Percentiles rank a stretch among this genome's conserved stretches.
These are phyloP conservation scores for Candolleomyces eurysporus DNA, from an alignment of 768 basidiomycete genomes.

Conservation along the genomic window DNA sequence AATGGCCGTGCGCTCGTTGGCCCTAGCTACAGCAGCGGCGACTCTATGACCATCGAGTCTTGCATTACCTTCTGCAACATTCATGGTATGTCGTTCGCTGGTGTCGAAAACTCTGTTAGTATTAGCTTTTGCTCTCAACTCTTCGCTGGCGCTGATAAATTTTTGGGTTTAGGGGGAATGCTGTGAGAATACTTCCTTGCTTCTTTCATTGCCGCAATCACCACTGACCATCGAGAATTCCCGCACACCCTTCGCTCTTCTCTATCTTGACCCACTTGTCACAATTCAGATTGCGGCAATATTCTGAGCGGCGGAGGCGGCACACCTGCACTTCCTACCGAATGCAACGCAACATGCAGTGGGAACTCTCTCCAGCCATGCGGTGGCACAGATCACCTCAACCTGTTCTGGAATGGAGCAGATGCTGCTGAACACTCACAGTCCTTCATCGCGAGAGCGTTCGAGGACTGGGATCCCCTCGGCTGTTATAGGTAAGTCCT, in stretches of 20 bases:
- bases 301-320: conserved; percentile 44
- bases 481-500: conserved; percentile 69
- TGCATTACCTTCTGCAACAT: conserved; percentile 49
- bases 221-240: background rate
- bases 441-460: conserved; percentile 32
- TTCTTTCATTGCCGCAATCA: conserved; percentile 1
- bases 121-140: background rate
- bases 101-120: conserved; percentile 55
- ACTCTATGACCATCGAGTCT: conserved; percentile 58
- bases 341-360: conserved; percentile 62
- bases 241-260: background rate
- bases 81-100: conserved; percentile 60
- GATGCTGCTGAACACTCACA: conserved; percentile 50
- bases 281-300: conserved; percentile 60
- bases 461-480: conserved; percentile 65
- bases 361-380: conserved; percentile 59
- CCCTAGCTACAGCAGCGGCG: conserved; percentile 41
- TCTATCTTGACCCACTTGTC: background rate
- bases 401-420: conserved; percentile 62
- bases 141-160: background rate
- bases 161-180: conserved; percentile 24
- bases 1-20: conserved; percentile 58
- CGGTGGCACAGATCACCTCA: conserved; percentile 58
- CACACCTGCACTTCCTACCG: conserved; percentile 40
- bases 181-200: conserved; percentile 22